Evolutionary conservation across 305 asterid species (phyloP), one percentile per base, ranked within the genome.

Genomic region (Fraxinus floribunda): DNA sequence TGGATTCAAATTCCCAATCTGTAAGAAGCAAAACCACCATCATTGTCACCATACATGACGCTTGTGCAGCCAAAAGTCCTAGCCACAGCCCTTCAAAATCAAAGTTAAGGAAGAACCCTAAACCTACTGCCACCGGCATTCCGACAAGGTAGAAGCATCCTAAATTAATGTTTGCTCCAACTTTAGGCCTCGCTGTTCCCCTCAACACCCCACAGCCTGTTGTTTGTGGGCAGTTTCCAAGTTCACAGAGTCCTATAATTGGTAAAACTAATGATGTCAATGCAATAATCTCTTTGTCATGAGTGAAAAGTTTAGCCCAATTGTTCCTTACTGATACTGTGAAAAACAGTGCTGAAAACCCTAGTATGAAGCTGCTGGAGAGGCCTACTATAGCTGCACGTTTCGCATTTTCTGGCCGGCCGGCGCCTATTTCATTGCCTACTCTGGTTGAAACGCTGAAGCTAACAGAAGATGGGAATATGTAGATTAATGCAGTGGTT

Each of bases 61-160:
- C 88, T 46, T 89, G 90, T 2, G 92, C 89, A 1, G 89, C 90
- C 87, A 87, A 62, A 3, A 89, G 81, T 55, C 92, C 92, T 7
- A 89, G 3, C 92, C 92, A 89, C 1, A 89, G 81, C 34, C 92
- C 92, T 78, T 89, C 83, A 60, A 89, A 89, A 60, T 84, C 90
- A 13, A 87, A 84, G 18, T 87, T 83, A 0, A 57, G 78, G 46
- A 55, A 89, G 81, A 89, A 87, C 7, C 83, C 84, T 13, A 87
- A 79, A 62, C 70, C 62, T 11, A 89, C 85, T 0, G 86, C 89
- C 22, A 87, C 86, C 6, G 89, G 92, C 83, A 86, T 89, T 79
- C 90, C 92, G 1, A 89, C 92, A 9, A 89, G 75, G 78, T 87
- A 89, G 46, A 89, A 89, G 73, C 90, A 87, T 4, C 87, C 90